A percentile compares a stretch with the other conserved stretches of the same genome.
These are phyloP conservation scores for Closterium sp. DNA, from an alignment of 139 green algal species.

Conservation along the genomic window DNA sequence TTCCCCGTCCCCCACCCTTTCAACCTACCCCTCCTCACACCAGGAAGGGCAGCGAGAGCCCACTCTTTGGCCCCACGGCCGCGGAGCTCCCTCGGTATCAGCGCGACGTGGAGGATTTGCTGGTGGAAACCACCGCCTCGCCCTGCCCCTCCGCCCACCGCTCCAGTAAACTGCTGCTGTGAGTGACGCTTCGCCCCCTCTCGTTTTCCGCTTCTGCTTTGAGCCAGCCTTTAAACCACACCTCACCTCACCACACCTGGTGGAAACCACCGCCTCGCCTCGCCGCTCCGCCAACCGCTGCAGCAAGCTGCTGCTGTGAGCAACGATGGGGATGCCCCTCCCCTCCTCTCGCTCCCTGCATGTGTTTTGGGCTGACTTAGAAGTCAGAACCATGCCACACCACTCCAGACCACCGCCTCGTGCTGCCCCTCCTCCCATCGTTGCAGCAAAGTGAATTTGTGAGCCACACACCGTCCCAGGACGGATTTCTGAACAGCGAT, in stretches of 20 bases:
- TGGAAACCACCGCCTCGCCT: background rate
- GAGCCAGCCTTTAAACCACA: too few relatives aligned
- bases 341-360: background rate
- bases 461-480: too few relatives aligned
- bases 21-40: background rate
- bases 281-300: background rate
- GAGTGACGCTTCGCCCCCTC: background rate
- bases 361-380: background rate
- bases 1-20: background rate
- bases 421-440: too few relatives aligned
- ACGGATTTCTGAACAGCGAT: too few relatives aligned
- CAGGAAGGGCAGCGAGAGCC: background rate
- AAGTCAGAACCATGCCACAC: too few relatives aligned
- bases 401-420: too few relatives aligned
- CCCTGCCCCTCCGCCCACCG: background rate
- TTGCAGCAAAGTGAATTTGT: too few relatives aligned
- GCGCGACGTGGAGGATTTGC: constrained; percentile 42
- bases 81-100: constrained; percentile 41
- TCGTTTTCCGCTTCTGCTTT: background rate
- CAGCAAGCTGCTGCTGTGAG: constrained; percentile 11
- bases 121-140: constrained; percentile 18
- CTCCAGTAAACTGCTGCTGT: background rate
- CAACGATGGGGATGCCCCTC: background rate
- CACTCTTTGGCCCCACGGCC: constrained; percentile 30
- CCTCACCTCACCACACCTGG: background rate